These are phyloP conservation scores for Phaeolepiota aurea DNA, from an alignment of 768 basidiomycete species.

Conservation along the genomic window DNA sequence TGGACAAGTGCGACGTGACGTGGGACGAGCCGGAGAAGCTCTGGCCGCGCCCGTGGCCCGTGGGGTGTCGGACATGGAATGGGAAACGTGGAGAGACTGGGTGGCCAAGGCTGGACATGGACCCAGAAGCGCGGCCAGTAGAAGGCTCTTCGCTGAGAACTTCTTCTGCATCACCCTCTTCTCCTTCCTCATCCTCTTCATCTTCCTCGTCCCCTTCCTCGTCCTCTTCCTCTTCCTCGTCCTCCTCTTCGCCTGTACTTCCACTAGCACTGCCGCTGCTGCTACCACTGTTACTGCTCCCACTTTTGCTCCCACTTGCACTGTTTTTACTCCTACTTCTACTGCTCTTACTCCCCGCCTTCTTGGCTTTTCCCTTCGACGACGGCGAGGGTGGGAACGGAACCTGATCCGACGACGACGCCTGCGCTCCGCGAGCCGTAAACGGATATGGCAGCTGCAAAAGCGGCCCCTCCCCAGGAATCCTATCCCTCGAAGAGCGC, in stretches of 20 bases:
- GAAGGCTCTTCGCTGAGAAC: constrained; percentile 43
- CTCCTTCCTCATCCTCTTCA: constrained; percentile 23
- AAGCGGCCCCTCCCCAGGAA: constrained; percentile 28
- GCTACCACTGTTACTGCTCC: constrained; percentile 9
- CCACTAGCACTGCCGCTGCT: constrained; percentile 11
- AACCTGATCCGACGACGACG: constrained; percentile 52
- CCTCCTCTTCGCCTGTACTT: constrained; percentile 7
- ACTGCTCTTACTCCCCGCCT: constrained; percentile 9
- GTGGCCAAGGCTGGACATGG: constrained; percentile 80
- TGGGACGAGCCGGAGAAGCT: constrained; percentile 35
- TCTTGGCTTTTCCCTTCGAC: constrained; percentile 15
- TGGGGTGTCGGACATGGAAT: constrained; percentile 53
- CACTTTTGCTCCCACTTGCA: neutral
- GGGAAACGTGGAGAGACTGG: constrained; percentile 66
- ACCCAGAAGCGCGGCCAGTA: constrained; percentile 63
- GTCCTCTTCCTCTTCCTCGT: constrained; percentile 8
- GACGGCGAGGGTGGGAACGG: constrained; percentile 68
- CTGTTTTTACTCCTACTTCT: neutral
- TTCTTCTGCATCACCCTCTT: constrained; percentile 21
- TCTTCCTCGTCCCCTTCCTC: constrained; percentile 15
- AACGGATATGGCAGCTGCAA: constrained; percentile 67
- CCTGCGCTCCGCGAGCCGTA: constrained; percentile 45
- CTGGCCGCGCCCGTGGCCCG: constrained; percentile 16
- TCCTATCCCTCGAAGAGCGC: constrained; percentile 38
- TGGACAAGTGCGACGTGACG: constrained; percentile 27